Percentiles rank a stretch among this genome's conserved stretches.
Conservation (phyloP, 805 yeast species). For the Candida schatavii region DNA sequence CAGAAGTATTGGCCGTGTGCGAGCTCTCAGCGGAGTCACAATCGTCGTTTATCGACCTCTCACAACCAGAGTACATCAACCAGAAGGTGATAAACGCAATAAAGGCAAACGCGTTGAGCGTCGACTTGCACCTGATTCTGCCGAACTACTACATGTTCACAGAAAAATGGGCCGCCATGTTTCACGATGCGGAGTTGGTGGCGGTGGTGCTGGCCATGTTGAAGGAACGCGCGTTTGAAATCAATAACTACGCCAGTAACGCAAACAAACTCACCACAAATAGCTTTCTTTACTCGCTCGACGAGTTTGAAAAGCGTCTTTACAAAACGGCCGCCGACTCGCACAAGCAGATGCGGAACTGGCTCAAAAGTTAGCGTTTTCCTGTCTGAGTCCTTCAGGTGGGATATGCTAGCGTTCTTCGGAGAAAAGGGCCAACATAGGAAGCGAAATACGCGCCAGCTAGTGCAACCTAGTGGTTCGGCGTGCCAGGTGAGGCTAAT, state of each 20-base stretch:
- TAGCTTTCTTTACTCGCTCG: constrained; percentile 63
- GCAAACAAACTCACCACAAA: constrained; percentile 46
- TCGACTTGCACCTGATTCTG: constrained; percentile 66
- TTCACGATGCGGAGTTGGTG: constrained; percentile 61
- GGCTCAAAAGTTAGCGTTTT: constrained; percentile 35
- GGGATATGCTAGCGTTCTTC: no score
- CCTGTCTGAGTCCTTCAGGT: no score
- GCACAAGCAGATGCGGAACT: constrained; percentile 33
- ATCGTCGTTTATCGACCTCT: constrained; percentile 59
- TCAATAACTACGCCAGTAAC: constrained; percentile 67
- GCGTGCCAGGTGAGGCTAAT: no score
- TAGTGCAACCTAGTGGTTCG: no score
- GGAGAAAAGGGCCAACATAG: no score
- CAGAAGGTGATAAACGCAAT: constrained; percentile 74
- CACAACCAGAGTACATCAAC: constrained; percentile 69
- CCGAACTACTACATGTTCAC: constrained; percentile 70
- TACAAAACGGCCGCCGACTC: constrained; percentile 54
- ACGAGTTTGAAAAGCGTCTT: constrained; percentile 68
- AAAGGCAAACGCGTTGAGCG: constrained; percentile 60
- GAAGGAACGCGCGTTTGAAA: constrained; percentile 62
- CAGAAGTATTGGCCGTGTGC: constrained; percentile 64
- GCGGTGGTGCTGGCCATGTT: constrained; percentile 49
- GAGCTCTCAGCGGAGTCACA: constrained; percentile 26
- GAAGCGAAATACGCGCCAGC: no score
- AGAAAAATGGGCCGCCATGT: constrained; percentile 74